Percentiles rank a stretch among this genome's conserved stretches.
Conservation (phyloP, 2,329 filamentous ascomycete genomes). For the Aspergillus versicolor region DNA sequence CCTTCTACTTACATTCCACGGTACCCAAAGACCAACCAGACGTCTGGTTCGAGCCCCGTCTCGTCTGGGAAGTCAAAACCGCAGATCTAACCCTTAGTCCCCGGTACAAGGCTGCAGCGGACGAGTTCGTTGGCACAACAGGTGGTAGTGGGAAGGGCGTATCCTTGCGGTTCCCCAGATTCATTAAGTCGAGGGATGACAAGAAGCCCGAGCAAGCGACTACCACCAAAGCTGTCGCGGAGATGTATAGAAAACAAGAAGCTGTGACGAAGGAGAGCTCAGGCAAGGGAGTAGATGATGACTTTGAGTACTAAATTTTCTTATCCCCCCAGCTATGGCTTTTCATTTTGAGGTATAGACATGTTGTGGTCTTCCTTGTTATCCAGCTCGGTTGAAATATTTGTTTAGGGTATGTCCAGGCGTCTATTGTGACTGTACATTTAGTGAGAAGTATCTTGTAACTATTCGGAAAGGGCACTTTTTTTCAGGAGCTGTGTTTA, state of each 20-base stretch:
- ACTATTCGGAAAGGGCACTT: not conserved
- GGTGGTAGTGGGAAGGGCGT: conserved; percentile 73
- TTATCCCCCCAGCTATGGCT: not conserved
- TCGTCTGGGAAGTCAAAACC: conserved; percentile 97
- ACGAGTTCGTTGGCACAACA: conserved; percentile 71
- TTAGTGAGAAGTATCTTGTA: not conserved
- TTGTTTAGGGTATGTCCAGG: too few species aligned
- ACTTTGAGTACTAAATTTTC: conserved; percentile 80
- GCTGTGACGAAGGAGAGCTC: conserved; percentile 80
- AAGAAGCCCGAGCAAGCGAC: conserved; percentile 95
- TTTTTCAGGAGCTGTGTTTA: not conserved
- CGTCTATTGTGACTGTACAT: too few species aligned
- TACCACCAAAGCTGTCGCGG: conserved; percentile 77
- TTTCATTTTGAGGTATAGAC: not conserved
- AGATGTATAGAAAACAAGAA: conserved; percentile 97
- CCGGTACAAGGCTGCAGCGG: conserved; percentile 84
- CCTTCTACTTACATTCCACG: conserved; percentile 84
- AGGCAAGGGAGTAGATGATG: conserved; percentile 89
- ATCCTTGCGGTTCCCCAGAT: conserved; percentile 85
- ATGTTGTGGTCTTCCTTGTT: too few species aligned
- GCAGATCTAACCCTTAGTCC: conserved; percentile 92
- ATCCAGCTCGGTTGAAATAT: too few species aligned
- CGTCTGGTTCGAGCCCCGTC: conserved; percentile 94
- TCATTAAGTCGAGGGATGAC: conserved; percentile 88
- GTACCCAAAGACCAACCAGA: conserved; percentile 93